Conservation (phyloP, 2,329 filamentous ascomycete genomes). For the Penicillium sp. region DNA sequence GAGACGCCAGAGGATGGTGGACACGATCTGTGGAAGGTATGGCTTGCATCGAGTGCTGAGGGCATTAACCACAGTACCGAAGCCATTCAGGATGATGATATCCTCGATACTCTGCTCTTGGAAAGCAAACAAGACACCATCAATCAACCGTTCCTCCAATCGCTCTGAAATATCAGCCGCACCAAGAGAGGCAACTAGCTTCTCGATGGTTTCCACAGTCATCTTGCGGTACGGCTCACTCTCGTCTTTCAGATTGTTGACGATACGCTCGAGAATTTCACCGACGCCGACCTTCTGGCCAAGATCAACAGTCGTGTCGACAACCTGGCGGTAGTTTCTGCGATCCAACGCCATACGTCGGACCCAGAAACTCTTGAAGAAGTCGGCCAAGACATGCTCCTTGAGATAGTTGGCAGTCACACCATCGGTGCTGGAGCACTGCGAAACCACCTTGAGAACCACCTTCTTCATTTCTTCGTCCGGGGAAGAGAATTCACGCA, state of each 20-base stretch:
- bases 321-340: constrained; percentile 95
- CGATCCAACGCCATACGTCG: constrained; percentile 95
- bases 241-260: constrained; percentile 96
- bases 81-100: constrained; percentile 93
- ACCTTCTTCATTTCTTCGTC: constrained; percentile 99
- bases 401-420: constrained; percentile 94
- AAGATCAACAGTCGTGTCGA: constrained; percentile 96
- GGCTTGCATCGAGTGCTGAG: constrained; percentile 92
- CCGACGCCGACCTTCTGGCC: constrained; percentile 97
- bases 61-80: constrained; percentile 95
- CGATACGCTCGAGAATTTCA: constrained; percentile 91
- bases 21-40: constrained; percentile 95
- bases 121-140: constrained; percentile 94
- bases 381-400: constrained; percentile 90
- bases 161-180: constrained; percentile 92
- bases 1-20: constrained; percentile 90
- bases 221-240: constrained; percentile 98
- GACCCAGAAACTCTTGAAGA: constrained; percentile 99
- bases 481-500: constrained; percentile 93
- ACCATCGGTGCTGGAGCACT: constrained; percentile 91
- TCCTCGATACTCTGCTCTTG: constrained; percentile 98
- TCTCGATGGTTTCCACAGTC: constrained; percentile 97
- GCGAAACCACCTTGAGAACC: constrained; percentile 93
- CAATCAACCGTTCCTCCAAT: constrained; percentile 89
- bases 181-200: constrained; percentile 88